Percentiles rank a stretch among this genome's conserved stretches.
Conservation (phyloP, 2,329 filamentous ascomycete genomes). For the Sarocladium oryzae region DNA sequence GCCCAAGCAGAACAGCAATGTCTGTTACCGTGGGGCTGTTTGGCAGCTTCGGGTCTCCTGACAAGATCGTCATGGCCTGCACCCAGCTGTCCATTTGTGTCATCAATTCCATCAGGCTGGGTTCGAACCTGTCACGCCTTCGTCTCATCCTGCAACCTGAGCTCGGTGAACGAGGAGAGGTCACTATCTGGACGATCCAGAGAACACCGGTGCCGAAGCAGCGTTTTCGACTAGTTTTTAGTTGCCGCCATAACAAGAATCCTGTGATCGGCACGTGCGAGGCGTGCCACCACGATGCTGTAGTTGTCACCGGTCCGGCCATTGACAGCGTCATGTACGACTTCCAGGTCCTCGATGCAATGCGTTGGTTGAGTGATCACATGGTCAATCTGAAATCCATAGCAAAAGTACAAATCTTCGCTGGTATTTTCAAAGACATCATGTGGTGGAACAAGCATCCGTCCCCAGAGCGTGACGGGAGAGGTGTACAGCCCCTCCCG, state of each 20-base stretch:
- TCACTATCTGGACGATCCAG: background rate
- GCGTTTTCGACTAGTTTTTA: background rate
- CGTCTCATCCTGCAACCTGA: background rate
- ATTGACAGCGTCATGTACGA: background rate
- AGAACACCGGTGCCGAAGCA: no score
- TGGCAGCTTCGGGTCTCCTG: background rate
- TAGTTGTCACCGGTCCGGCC: background rate
- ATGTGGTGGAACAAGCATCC: background rate
- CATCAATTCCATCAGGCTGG: background rate
- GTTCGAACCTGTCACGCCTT: background rate
- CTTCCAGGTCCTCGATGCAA: background rate
- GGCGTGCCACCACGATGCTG: background rate
- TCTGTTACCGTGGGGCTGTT: background rate
- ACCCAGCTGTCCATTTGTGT: background rate
- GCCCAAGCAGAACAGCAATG: background rate
- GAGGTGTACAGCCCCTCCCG: background rate
- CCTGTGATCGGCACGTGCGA: background rate
- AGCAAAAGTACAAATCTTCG: background rate
- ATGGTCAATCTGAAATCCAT: background rate
- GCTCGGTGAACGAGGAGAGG: background rate
- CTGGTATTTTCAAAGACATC: background rate
- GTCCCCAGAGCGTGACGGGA: background rate
- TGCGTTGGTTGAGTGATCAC: background rate
- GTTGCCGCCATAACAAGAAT: background rate
- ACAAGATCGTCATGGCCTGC: background rate